Evolutionary conservation across 2,329 filamentous ascomycete species (phyloP), one percentile per base, ranked within the genome.

Genomic region (Chlorencoelia australis): DNA sequence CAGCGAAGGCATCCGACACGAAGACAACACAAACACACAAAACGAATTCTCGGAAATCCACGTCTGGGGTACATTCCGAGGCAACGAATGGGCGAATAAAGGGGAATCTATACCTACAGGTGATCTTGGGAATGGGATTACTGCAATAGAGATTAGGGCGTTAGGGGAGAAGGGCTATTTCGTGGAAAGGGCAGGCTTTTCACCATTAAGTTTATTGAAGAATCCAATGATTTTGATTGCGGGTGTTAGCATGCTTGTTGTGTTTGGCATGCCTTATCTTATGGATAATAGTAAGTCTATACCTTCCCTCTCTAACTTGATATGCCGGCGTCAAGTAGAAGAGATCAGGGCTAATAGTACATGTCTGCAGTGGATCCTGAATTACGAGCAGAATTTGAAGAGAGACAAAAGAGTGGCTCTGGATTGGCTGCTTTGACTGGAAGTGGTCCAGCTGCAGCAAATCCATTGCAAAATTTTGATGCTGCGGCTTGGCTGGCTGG

Each of bases 181-280:
- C 49, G 66, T 82, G 51, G 75, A 85, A 58, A 69, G 87, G 53
- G 68, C 72, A 41, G 75, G 74, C 48, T 82, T 89, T 63, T 85
- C 79, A 13, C 69, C 88, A n/a, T 55, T 95, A 39, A 75, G 73
- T 40, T 78, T 95, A 38, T 68, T 95, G 52, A 91, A 91, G 67
- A 94, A 85, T 57, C 91, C 91, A 3, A 96, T 96, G 87, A 95
- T 96, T 46, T 71, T 98, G 42, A 81, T 98, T 67, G 87, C 82
- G 4, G 62, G 94, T 21, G 77, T 91, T 25, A 86, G 80, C 43
- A 75, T 95, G 66, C 79, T 66, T 4, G 67, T 95, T 47, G 87
- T 94, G 45, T 71, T 96, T 52, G 88, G 88, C 48, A 85, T 96
- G 82, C 91, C 91, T 10, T 91, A 95, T 61, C 61, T 98, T 38